phyloP scores from a whole-genome alignment of 352 stramenopile genomes.

The Peronosclerospora sorghi region DNA sequence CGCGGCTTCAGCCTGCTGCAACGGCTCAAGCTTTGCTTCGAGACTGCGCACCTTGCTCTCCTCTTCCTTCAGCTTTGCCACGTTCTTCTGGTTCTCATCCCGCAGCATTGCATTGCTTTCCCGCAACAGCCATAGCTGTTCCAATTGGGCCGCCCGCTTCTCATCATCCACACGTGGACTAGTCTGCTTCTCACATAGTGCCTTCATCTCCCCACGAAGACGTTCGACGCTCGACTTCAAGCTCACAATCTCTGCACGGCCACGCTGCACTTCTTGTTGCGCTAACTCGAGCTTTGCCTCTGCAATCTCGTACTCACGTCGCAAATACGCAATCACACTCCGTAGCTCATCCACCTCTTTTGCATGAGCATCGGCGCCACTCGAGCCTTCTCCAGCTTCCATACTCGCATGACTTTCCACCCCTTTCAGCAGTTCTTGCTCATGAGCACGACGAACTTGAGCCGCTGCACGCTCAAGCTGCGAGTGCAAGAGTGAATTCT shows the following conservation, averaged over 20 bases:
- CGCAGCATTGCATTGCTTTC: slow-evolving; percentile 74
- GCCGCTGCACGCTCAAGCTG: slow-evolving; percentile 50
- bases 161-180: slow-evolving; percentile 17
- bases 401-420: slow-evolving; percentile 9
- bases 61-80: slow-evolving; percentile 40
- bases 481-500: slow-evolving; percentile 66
- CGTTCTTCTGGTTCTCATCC: slow-evolving; percentile 54
- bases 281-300: slow-evolving; percentile 60
- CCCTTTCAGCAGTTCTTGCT: slow-evolving; percentile 36
- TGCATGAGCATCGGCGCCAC: no score
- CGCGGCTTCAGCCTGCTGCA: slow-evolving; percentile 31
- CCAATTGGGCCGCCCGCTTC: slow-evolving; percentile 52
- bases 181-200: slow-evolving; percentile 13
- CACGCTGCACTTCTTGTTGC: slow-evolving; percentile 55
- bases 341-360: slow-evolving; percentile 67
- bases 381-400: slow-evolving; percentile 9
- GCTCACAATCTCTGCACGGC: slow-evolving; percentile 35
- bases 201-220: slow-evolving; percentile 51
- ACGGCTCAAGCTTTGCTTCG: slow-evolving; percentile 39
- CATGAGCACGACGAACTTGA: slow-evolving; percentile 48
- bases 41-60: slow-evolving; percentile 34
- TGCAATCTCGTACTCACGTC: slow-evolving; percentile 54
- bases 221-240: slow-evolving; percentile 50
- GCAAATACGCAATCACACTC: slow-evolving; percentile 59
- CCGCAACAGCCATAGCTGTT: slow-evolving; percentile 63